These are phyloP conservation scores for Boletus mariae DNA, from an alignment of 1,284 basidiomycete species.

Conservation along the genomic window DNA sequence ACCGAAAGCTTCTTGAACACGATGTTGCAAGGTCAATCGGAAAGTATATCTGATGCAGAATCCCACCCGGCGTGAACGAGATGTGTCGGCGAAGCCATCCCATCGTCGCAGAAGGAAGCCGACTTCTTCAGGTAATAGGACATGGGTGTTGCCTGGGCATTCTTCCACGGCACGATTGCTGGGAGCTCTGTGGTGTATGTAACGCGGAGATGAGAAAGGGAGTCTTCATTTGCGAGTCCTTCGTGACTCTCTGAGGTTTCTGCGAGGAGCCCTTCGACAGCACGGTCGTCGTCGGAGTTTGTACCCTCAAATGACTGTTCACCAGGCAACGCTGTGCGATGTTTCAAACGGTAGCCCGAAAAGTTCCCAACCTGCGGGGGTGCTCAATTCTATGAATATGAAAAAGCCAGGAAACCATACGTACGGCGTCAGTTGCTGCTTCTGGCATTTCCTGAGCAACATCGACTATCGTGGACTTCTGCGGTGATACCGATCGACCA, in stretches of 20 bases:
- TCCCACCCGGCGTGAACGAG: conserved; percentile 61
- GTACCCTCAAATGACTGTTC: conserved; percentile 34
- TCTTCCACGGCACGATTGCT: conserved; percentile 41
- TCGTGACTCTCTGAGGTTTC: conserved; percentile 33
- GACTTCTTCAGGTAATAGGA: conserved; percentile 38
- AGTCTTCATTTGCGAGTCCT: conserved; percentile 31
- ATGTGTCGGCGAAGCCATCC: conserved; percentile 40
- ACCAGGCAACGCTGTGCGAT: conserved; percentile 26
- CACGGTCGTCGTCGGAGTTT: conserved; percentile 37
- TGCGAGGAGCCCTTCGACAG: conserved; percentile 33
- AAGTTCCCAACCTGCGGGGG: conserved; percentile 31
- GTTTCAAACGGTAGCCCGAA: conserved; percentile 27
- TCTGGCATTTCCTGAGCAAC: conserved; percentile 25
- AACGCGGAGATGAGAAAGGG: conserved; percentile 37
- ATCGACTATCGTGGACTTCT: conserved; percentile 26
- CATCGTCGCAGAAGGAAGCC: conserved; percentile 38
- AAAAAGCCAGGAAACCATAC: conserved; percentile 29
- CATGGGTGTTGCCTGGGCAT: conserved; percentile 36
- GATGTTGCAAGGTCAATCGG: conserved; percentile 27
- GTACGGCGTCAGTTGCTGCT: conserved; percentile 30
- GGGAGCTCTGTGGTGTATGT: conserved; percentile 35
- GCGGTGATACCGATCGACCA: conserved; percentile 35
- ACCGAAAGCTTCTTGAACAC: conserved; percentile 8
- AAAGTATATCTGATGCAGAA: conserved; percentile 44
- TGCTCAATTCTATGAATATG: conserved; percentile 33